Percentiles rank a stretch among this genome's conserved stretches.
Conservation (phyloP, 2,329 filamentous ascomycete genomes). For the Ophiocordyceps camponoti-rufipedis region DNA sequence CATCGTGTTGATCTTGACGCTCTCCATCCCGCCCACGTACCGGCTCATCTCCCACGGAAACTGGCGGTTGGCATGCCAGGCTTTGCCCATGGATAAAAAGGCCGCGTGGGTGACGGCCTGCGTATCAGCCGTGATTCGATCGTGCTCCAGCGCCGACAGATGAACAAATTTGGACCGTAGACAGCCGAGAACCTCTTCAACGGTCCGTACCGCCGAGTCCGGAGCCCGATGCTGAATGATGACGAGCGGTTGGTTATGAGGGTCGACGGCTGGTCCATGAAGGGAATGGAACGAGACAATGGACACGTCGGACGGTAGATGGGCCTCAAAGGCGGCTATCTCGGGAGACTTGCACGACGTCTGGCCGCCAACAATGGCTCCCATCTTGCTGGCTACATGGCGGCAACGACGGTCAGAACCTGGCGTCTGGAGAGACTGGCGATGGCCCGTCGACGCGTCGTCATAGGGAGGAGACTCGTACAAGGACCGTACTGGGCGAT, state of each 20-base stretch:
- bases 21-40: conserved; percentile 93
- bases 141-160: conserved; percentile 73
- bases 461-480: conserved; percentile 24
- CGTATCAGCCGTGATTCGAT: conserved; percentile 94
- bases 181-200: conserved; percentile 66
- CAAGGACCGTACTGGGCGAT: conserved; percentile 83
- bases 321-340: conserved; percentile 77
- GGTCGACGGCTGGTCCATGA: conserved; percentile 80
- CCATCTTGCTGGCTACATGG: conserved; percentile 69
- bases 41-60: conserved; percentile 96
- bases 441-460: neutral
- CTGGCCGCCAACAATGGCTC: conserved; percentile 90
- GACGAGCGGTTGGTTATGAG: conserved; percentile 77
- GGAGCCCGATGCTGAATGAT: conserved; percentile 85
- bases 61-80: conserved; percentile 87
- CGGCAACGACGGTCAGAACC: neutral
- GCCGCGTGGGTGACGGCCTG: conserved; percentile 96
- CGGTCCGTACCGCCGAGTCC: conserved; percentile 54
- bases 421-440: neutral
- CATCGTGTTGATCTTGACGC: conserved; percentile 97
- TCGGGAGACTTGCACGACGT: conserved; percentile 97
- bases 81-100: conserved; percentile 93
- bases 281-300: conserved; percentile 95
- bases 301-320: conserved; percentile 75
- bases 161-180: conserved; percentile 75